phyloP scores from a whole-genome alignment of 805 yeast species.

The Saturnispora sanitii region DNA sequence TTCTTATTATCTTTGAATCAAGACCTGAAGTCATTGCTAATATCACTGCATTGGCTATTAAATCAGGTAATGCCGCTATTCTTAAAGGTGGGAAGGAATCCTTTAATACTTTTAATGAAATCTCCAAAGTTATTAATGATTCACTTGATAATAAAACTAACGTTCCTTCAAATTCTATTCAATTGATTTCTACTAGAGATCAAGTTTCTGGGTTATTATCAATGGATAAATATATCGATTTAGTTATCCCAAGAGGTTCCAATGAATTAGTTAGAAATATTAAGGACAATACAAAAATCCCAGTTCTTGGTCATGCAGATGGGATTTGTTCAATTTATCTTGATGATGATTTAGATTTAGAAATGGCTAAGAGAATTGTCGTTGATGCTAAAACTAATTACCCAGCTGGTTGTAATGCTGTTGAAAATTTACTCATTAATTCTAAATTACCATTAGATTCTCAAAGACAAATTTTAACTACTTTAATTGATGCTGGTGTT shows the following conservation, averaged over 20 bases:
- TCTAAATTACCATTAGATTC: constrained; percentile 25
- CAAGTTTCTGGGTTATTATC: constrained; percentile 76
- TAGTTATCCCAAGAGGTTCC: constrained; percentile 97
- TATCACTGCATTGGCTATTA: constrained; percentile 88
- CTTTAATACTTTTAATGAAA: constrained; percentile 67
- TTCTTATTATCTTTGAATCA: constrained; percentile 87
- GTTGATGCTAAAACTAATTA: constrained; percentile 91
- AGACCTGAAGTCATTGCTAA: constrained; percentile 99
- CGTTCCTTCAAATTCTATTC: constrained; percentile 76
- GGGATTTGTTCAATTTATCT: constrained; percentile 89
- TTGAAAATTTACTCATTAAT: constrained; percentile 72
- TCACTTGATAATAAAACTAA: constrained; percentile 47
- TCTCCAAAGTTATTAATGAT: constrained; percentile 60
- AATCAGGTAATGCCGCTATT: constrained; percentile 94
- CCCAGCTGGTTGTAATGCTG: constrained; percentile 99
- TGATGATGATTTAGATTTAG: constrained; percentile 66
- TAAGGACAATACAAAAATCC: constrained; percentile 83
- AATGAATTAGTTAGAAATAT: constrained; percentile 82
- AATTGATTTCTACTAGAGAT: constrained; percentile 78
- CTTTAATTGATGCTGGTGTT: constrained; percentile 56
- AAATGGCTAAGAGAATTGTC: constrained; percentile 64
- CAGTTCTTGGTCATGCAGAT: constrained; percentile 97
- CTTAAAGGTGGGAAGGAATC: constrained; percentile 97
- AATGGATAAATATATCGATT: constrained; percentile 85
- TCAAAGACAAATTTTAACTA: constrained; percentile 18